These are phyloP conservation scores for Fistulifera pelliculosa DNA, from an alignment of 108 stramenopile species.

Conservation along the genomic window DNA sequence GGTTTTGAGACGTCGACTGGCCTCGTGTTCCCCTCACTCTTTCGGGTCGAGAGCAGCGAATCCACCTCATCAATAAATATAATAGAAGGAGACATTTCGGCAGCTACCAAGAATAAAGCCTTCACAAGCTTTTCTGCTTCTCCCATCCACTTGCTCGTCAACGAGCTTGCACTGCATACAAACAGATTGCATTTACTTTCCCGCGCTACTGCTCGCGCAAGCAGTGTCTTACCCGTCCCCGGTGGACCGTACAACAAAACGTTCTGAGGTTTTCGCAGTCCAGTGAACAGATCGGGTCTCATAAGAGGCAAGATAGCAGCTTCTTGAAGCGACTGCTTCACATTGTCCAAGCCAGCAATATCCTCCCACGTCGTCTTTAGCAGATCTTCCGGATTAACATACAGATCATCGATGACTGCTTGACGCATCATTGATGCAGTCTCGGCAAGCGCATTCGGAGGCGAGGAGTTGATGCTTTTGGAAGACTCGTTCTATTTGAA, in stretches of 20 bases:
- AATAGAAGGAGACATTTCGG: constrained; percentile 58
- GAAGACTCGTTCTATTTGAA: no score
- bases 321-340: constrained; percentile 87
- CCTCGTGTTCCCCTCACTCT: constrained; percentile 80
- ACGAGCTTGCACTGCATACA: constrained; percentile 58
- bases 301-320: constrained; percentile 86
- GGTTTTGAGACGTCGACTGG: constrained; percentile 88
- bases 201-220: constrained; percentile 78
- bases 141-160: constrained; percentile 82
- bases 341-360: constrained; percentile 69
- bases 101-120: constrained; percentile 72
- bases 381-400: constrained; percentile 37
- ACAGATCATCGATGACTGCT: constrained; percentile 41
- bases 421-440: constrained; percentile 2
- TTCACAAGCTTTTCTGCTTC: constrained; percentile 84
- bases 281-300: constrained; percentile 88
- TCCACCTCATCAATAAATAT: constrained; percentile 96
- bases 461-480: no score
- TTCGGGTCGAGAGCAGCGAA: constrained; percentile 59
- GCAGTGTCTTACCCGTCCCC: constrained; percentile 87
- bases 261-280: constrained; percentile 78
- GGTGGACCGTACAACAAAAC: constrained; percentile 86
- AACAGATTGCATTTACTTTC: constrained; percentile 52
- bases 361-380: constrained; percentile 38
- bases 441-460: no score